phyloP scores from a whole-genome alignment of 305 asterid species.

The Solanum hybrid region DNA sequence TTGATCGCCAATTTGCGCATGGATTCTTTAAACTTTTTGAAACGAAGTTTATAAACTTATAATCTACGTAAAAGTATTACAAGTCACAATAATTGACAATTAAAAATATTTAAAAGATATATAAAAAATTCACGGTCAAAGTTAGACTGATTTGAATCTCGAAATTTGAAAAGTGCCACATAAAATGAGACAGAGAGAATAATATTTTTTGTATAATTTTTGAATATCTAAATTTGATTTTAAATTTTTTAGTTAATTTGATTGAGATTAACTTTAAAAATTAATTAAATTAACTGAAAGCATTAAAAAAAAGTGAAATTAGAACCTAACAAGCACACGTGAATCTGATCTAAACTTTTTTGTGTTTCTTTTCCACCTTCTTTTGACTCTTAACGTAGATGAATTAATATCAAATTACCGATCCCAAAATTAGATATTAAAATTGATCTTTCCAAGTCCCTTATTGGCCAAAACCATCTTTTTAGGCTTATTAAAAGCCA shows the following conservation, averaged over 20 bases:
- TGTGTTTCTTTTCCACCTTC: not conserved
- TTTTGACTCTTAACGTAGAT: not conserved
- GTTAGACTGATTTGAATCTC: too few relatives aligned
- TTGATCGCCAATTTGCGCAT: too few relatives aligned
- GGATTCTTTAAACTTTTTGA: too few relatives aligned
- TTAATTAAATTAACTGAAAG: not conserved
- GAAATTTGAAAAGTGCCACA: too few relatives aligned
- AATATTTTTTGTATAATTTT: not conserved
- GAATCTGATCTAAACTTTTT: not conserved
- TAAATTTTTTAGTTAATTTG: not conserved
- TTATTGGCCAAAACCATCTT: not conserved
- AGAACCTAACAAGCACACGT: not conserved
- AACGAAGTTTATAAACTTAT: too few relatives aligned
- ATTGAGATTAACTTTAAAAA: not conserved
- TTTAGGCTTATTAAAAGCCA: not conserved
- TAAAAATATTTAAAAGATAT: too few relatives aligned
- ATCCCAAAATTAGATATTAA: not conserved
- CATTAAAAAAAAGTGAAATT: not conserved
- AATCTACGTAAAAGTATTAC: too few relatives aligned
- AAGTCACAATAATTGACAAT: too few relatives aligned
- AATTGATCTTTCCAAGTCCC: not conserved
- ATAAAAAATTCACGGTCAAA: too few relatives aligned
- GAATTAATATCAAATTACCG: not conserved
- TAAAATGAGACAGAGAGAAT: too few relatives aligned
- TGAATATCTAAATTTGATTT: not conserved